Conservation (phyloP, 1,284 basidiomycete species). For the Rhodofomes roseus region DNA sequence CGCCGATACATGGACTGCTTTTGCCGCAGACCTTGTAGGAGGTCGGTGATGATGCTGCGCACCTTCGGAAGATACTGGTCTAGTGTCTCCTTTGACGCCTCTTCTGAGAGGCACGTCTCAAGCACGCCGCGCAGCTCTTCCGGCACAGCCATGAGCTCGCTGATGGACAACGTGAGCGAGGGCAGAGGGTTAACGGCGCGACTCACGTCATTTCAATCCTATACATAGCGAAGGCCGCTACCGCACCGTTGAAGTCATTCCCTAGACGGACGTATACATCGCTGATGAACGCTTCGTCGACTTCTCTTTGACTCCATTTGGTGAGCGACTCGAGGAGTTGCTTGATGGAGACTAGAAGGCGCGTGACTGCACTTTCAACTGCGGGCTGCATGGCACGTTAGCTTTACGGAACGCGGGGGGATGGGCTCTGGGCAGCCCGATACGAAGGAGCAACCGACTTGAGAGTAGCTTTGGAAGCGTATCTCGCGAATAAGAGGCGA, state of each 20-base stretch:
- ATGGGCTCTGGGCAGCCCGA: too few relatives aligned
- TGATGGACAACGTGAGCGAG: slow-evolving; percentile 28
- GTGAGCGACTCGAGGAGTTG: slow-evolving; percentile 90
- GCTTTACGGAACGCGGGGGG: too few relatives aligned
- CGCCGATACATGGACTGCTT: slow-evolving; percentile 84
- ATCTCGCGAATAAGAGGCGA: too few relatives aligned
- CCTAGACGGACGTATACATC: slow-evolving; percentile 96
- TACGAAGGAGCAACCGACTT: too few relatives aligned
- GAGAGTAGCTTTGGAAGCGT: background rate
- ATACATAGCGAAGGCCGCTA: slow-evolving; percentile 82
- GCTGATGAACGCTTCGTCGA: slow-evolving; percentile 85
- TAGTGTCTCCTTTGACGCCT: slow-evolving; percentile 82
- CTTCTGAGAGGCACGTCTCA: slow-evolving; percentile 88
- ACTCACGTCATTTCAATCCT: slow-evolving; percentile 91
- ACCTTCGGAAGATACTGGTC: slow-evolving; percentile 90
- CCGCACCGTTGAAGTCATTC: slow-evolving; percentile 95
- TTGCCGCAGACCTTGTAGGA: slow-evolving; percentile 86
- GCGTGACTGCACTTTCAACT: slow-evolving; percentile 91
- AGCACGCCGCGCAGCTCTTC: slow-evolving; percentile 86
- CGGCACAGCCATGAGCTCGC: slow-evolving; percentile 87
- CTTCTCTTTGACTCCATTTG: slow-evolving; percentile 77
- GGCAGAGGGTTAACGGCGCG: background rate
- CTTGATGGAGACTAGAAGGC: slow-evolving; percentile 93
- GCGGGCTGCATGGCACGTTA: slow-evolving; percentile 44
- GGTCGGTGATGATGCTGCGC: slow-evolving; percentile 88